Base-by-base conservation (phyloP, 176 grass and related monocot genomes). In the Canna indica region DNA sequence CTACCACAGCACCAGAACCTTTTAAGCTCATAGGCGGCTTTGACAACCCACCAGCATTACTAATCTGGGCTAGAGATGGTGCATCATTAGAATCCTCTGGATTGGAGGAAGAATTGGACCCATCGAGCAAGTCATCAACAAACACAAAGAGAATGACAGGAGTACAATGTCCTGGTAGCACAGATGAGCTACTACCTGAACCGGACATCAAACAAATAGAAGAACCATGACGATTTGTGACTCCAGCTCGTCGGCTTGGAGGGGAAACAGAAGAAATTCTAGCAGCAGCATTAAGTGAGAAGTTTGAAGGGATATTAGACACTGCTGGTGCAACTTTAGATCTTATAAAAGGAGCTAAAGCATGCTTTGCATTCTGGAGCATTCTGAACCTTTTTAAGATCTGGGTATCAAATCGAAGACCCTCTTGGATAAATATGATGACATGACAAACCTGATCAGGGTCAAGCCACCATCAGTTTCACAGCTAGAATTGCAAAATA, bases 111-210 rank as follows among this genome's bases (percentile, higher is more conserved):
- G 59, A 44, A 77, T 48, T 84, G 68, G 84, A 71, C 73, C 41
- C 77, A 81, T 97, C 86, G 66, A 75, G 30, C 6, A 70, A 5
- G 64, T 85, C 80, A 77, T 91, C 88, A 77, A 83, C 70, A 50
- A 97, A 90, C 30, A 92, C 88, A 83, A 97, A 97, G 75, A 97
- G 89, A 73, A 92, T 82, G 78, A 85, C 79, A 44, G 94, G 94
- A 52, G 90, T 66, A 69, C 86, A 91, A 46, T 91, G 93, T 13
- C 88, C 88, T 8, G 81, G 85, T 30, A 88, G 57, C 44, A 86
- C 75, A 48, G 75, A 81, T 67, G 70, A 44, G 78, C 79, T 67
- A 13, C 79, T 83, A 73, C 78, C 78, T 54, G 76, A 82, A 67
- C 83, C 85, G 1, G 92, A 85, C 88, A 91, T 91, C 72, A 91